Conservation (phyloP, 2,329 filamentous ascomycete genomes). For the Pseudophaeomoniella oleicola region DNA sequence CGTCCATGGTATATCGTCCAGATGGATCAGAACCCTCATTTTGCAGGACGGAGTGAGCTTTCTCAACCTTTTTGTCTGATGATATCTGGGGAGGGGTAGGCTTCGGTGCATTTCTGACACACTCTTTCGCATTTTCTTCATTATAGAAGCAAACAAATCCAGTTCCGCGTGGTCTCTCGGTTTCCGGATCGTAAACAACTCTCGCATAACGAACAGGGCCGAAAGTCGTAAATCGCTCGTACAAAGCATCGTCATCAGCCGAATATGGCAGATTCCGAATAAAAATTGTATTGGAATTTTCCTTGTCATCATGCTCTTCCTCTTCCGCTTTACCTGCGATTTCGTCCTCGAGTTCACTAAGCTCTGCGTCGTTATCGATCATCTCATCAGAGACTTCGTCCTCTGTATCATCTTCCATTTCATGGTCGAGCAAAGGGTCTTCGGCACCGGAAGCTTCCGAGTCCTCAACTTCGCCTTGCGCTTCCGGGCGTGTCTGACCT, state of each 20-base stretch:
- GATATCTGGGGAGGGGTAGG: slow-evolving; percentile 16
- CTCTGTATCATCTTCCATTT: slow-evolving; percentile 22
- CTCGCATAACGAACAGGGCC: slow-evolving; percentile 81
- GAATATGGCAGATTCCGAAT: slow-evolving; percentile 90
- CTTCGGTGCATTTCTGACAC: slow-evolving; percentile 61
- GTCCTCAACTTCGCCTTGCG: slow-evolving; percentile 39
- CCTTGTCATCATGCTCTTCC: slow-evolving; percentile 26
- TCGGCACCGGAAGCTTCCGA: slow-evolving; percentile 19
- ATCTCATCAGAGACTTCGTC: slow-evolving; percentile 23
- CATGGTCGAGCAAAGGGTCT: slow-evolving; percentile 15
- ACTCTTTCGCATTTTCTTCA: slow-evolving; percentile 57
- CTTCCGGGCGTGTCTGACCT: slow-evolving; percentile 37
- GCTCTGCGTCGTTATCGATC: slow-evolving; percentile 23
- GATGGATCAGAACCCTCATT: slow-evolving; percentile 68
- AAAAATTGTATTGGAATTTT: slow-evolving; percentile 58
- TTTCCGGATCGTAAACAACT: slow-evolving; percentile 74
- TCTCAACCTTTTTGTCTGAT: slow-evolving; percentile 15
- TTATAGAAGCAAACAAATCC: slow-evolving; percentile 91
- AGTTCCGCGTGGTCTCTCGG: slow-evolving; percentile 77
- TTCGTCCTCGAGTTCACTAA: slow-evolving; percentile 13
- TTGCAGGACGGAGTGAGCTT: slow-evolving; percentile 64
- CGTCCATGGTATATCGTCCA: slow-evolving; percentile 80
- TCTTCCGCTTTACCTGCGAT: slow-evolving; percentile 28
- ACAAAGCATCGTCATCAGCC: slow-evolving; percentile 65
- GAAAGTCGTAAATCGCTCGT: slow-evolving; percentile 76